A percentile compares a stretch with the other conserved stretches of the same genome.
phyloP scores from a whole-genome alignment of 2,329 filamentous ascomycete genomes.

The Didymella glomerata region DNA sequence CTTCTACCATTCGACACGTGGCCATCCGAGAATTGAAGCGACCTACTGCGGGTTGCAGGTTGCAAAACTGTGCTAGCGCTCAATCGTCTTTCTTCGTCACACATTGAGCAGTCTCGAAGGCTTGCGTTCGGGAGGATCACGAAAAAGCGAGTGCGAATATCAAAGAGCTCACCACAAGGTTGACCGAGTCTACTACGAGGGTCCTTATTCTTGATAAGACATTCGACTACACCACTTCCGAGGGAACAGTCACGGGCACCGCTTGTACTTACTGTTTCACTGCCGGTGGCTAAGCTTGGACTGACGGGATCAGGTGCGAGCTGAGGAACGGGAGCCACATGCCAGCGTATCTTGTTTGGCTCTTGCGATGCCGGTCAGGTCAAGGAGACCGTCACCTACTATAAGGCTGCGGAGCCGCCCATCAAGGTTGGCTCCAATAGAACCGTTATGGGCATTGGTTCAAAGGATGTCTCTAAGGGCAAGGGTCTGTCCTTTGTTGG shows the following conservation, averaged over 20 bases:
- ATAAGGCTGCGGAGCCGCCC: conserved; percentile 38
- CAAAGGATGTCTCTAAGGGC: conserved; percentile 51
- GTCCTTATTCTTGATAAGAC: conserved; percentile 49
- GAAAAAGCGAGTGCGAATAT: conserved; percentile 2
- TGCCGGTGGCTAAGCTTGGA: background rate
- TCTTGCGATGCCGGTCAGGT: conserved; percentile 11
- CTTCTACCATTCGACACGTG: background rate
- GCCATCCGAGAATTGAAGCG: background rate
- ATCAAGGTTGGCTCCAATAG: conserved; percentile 53
- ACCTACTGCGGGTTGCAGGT: background rate
- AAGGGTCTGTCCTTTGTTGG: conserved; percentile 51
- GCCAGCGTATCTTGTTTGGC: conserved; percentile 35
- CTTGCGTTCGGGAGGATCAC: background rate
- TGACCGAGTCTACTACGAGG: conserved; percentile 42
- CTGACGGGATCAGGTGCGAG: conserved; percentile 15
- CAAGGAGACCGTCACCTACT: conserved; percentile 36
- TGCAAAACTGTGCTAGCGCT: background rate
- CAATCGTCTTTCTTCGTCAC: background rate
- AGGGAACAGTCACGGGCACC: conserved; percentile 30
- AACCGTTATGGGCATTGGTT: conserved; percentile 52
- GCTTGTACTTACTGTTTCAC: conserved; percentile 13
- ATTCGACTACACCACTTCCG: conserved; percentile 32
- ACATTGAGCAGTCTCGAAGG: background rate
- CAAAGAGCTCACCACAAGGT: conserved; percentile 28
- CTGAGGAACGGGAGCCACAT: conserved; percentile 24